Base-by-base conservation (phyloP, 257 asterid genomes). In the Solanum paucissectum region DNA sequence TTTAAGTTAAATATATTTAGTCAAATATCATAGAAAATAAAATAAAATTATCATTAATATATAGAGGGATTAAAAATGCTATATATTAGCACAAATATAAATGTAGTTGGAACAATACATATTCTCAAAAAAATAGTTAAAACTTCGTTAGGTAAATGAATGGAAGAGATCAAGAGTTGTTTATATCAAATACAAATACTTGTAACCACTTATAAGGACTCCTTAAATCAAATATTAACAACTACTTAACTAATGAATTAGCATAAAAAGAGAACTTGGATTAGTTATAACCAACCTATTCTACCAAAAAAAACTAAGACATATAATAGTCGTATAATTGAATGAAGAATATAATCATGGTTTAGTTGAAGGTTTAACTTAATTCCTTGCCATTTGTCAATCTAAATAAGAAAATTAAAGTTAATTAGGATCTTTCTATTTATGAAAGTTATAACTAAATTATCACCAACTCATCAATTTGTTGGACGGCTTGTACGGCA, bases 291-390 rank as follows among this genome's bases (percentile, higher is more conserved):
- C 85, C 68, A 46, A 18, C 27, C 38, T 27, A 79, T 13, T 79
- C 25, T n/a, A 44, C 84, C 66, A 33, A 13, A 13, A 14, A 18
- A 38, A 25, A 77, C 13, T 12, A 12, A 29, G 55, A 9, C 55
- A 87, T 29, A 84, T 89, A 90, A 75, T 90, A 52, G 79, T 81
- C 87, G 84, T 23, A 93, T 94, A 55, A 92, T 90, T 90, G 87
- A 85, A 9, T 68, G 34, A 42, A 87, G 46, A 74, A 37, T 37
- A 9, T 37, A 20, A 36, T 86, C 91, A 60, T 89, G 89, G 77
- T 87, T 55, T 87, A 69, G 86, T 81, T 81, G 85, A 81, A 81
- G 71, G 14, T n/a, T 84, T 68, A 85, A 58, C 75, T 46, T 81
- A 81, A 46, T 81, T 29, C 29, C 40, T 46, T 46, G 40, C n/a